Evolutionary conservation across 1,284 basidiomycete species (phyloP).

Genomic region (Mycosarcoma mackinlayi): DNA sequence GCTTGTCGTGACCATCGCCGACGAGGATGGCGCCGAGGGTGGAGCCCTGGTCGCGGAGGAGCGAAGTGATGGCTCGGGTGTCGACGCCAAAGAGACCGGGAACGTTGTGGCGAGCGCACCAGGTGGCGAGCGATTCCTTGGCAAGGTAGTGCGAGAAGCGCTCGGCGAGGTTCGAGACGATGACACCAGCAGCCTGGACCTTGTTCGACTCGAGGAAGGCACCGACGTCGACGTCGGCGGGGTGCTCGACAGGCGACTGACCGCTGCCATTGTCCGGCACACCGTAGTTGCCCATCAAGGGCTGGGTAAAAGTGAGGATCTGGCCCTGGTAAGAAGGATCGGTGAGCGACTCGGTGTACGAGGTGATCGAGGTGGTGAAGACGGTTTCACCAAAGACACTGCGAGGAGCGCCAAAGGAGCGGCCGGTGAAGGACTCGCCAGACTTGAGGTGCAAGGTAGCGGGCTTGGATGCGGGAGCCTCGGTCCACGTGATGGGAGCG

Average conservation of each 20-base stretch:
- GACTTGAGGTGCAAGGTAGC: slow-evolving; percentile 92
- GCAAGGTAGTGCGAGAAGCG: slow-evolving; percentile 94
- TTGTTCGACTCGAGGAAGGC: slow-evolving; percentile 81
- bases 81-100: slow-evolving; percentile 97
- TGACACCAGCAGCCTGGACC: slow-evolving; percentile 90
- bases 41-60: slow-evolving; percentile 95
- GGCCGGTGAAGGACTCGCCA: slow-evolving; percentile 88
- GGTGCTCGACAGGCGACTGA: slow-evolving; percentile 71
- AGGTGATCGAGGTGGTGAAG: slow-evolving; percentile 98
- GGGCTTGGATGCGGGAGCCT: slow-evolving; percentile 71
- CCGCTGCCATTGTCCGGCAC: slow-evolving; percentile 79
- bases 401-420: slow-evolving; percentile 87
- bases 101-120: slow-evolving; percentile 90
- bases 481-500: slow-evolving; percentile 56
- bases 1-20: slow-evolving; percentile 77
- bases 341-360: slow-evolving; percentile 99
- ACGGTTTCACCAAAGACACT: slow-evolving; percentile 97
- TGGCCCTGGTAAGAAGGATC: slow-evolving; percentile 98
- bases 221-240: slow-evolving; percentile 71
- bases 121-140: slow-evolving; percentile 89
- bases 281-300: slow-evolving; percentile 98
- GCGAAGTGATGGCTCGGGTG: slow-evolving; percentile 92
- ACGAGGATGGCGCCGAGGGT: slow-evolving; percentile 91
- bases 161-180: slow-evolving; percentile 94
- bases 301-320: slow-evolving; percentile 97